Percentiles rank a stretch among this genome's conserved stretches.
phyloP scores from a whole-genome alignment of 371 early-diverging fungal species.

The Batrachochytrium dendrobatidis region DNA sequence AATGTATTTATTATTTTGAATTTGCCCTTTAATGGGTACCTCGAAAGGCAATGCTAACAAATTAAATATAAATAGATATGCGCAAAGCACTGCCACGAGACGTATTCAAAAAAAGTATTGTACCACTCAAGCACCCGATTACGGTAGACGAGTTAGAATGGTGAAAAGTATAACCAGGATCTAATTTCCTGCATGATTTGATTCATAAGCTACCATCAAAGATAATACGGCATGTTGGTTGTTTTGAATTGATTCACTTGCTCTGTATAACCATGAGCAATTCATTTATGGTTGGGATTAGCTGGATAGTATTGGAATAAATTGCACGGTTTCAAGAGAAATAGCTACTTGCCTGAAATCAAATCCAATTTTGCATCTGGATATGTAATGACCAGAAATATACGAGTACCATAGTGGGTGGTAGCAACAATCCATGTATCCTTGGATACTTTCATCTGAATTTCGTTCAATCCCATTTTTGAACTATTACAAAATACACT shows the following conservation, averaged over 20 bases:
- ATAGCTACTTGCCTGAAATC: no score
- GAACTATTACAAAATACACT: not conserved
- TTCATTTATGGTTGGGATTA: not conserved
- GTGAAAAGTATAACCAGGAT: no score
- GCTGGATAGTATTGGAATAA: not conserved
- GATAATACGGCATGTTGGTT: not conserved
- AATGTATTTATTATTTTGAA: not conserved
- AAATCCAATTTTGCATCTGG: no score
- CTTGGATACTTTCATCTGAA: not conserved
- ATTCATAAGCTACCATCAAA: no score
- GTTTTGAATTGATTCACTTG: not conserved
- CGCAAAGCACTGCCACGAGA: slow-evolving; percentile 77
- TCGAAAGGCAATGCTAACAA: not conserved
- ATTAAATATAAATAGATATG: slow-evolving; percentile 58
- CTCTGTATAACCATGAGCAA: no score
- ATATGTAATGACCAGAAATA: not conserved
- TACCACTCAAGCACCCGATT: slow-evolving; percentile 40
- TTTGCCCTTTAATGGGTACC: not conserved
- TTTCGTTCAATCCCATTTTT: not conserved
- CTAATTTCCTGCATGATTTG: no score
- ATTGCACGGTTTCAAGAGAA: slow-evolving; percentile 4
- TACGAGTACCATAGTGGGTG: not conserved
- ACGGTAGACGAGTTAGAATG: slow-evolving; percentile 45
- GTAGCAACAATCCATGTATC: not conserved
- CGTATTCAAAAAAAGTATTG: slow-evolving; percentile 51